Evolutionary conservation across 768 basidiomycete species (phyloP).

Genomic region (Tulasnella sp.): DNA sequence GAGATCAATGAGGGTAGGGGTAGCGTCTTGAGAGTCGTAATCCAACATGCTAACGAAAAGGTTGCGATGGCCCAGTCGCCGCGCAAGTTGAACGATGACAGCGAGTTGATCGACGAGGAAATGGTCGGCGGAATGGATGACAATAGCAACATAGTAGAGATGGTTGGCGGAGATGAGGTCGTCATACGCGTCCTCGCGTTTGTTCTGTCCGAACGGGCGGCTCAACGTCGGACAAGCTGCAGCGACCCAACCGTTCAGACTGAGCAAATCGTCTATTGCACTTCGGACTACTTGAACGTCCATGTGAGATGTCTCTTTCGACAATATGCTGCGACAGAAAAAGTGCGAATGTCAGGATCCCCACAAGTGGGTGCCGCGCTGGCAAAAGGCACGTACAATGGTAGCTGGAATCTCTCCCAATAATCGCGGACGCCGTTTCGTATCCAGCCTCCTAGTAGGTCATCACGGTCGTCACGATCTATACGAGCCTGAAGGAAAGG

Average conservation of each 20-base stretch:
- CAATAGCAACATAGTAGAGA: constrained; percentile 87
- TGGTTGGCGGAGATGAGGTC: constrained; percentile 74
- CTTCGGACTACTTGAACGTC: constrained; percentile 83
- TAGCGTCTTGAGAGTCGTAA: constrained; percentile 90
- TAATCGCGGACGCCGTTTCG: constrained; percentile 70
- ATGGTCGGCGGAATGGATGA: constrained; percentile 97
- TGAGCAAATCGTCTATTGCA: constrained; percentile 87
- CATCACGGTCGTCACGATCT: constrained; percentile 73
- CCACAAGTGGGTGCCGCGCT: neutral
- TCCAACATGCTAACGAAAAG: constrained; percentile 98
- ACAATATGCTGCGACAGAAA: constrained; percentile 45
- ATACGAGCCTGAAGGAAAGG: constrained; percentile 78
- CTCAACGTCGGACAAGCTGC: constrained; percentile 85
- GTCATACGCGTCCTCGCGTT: constrained; percentile 72
- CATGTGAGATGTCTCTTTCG: constrained; percentile 71
- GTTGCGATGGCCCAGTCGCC: constrained; percentile 75
- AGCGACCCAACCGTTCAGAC: constrained; percentile 96
- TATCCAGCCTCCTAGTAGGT: constrained; percentile 66
- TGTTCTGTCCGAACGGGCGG: constrained; percentile 92
- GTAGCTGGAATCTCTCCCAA: constrained; percentile 86
- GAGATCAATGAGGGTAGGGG: constrained; percentile 84
- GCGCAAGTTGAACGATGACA: constrained; percentile 91
- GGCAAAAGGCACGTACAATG: constrained; percentile 68
- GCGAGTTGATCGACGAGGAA: constrained; percentile 98
- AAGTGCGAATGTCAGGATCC: constrained; percentile 1